Evolutionary conservation across 208 protist species (phyloP), one percentile per base, ranked within the genome.

Genomic region (Trypanosoma avium): DNA sequence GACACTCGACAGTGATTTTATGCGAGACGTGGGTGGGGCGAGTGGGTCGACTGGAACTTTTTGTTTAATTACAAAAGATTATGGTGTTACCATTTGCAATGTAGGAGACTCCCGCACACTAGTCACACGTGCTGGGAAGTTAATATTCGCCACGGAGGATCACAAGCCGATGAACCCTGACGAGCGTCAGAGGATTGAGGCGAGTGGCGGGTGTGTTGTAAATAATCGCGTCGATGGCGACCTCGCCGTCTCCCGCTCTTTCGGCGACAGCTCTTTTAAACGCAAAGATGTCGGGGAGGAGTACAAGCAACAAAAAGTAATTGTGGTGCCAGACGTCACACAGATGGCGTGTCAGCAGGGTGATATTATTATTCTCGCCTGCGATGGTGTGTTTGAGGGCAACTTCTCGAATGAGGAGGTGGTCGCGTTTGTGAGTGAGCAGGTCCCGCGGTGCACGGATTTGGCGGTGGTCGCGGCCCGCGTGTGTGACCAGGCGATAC

Each of bases 221-320:
- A 77, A 78, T 46, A 84, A 81, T 54, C 88, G 96, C 38, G 96
- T 98, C 5, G 90, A 97, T 66, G 96, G 96, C 42, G 88, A 93
- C 61, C 82, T 98, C 12, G 96, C 93, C 42, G 91, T 98, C 19
- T 94, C 86, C 6, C 88, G 96, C 27, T 89, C 96, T 17, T 94
- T 98, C 36, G 96, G 96, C n/a, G 96, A 98, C 67, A 72, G 69
- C 48, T 67, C 81, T 29, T 98, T 97, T 75, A 98, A 98, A 69
- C 73, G 80, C 10, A 59, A 49, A 17, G 58, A 54, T 30, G 81
- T 71, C 2, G 68, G 74, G 50, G 73, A 71, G 13, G 68, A 90
- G 56, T 84, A 90, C 70, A 79, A 77, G 57, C 75, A 85, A 8
- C 87, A 95, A 69, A 95, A 95, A 75, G 88, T 97, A 38, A 93